Evolutionary conservation across 305 asterid genomes (phyloP).

Genomic region (Plantago coronopus): DNA sequence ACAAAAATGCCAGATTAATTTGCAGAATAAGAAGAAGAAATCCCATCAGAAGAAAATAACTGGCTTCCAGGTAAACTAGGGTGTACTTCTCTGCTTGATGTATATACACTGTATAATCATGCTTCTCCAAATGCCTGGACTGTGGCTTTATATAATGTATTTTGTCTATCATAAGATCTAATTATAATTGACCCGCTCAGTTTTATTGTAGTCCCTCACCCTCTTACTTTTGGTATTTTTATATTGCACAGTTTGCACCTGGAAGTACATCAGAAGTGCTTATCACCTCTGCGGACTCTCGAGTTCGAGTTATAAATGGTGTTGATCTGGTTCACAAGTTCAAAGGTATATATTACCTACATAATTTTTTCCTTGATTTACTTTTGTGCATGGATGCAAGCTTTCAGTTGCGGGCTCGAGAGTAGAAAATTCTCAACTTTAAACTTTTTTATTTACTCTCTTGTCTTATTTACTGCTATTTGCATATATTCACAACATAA

Average conservation of each 20-base stretch:
- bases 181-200: background rate
- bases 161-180: background rate
- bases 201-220: constrained; percentile 1
- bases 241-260: constrained; percentile 73
- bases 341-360: constrained; percentile 56
- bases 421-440: no score
- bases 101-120: background rate
- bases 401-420: background rate
- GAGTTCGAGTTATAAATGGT: constrained; percentile 84
- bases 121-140: background rate
- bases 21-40: constrained; percentile 88
- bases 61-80: constrained; percentile 78
- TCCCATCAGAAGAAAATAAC: constrained; percentile 92
- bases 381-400: background rate
- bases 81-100: background rate
- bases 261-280: constrained; percentile 95
- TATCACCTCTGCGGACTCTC: constrained; percentile 91
- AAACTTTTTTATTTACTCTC: no score
- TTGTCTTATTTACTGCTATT: background rate
- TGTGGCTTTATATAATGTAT: no score
- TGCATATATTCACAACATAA: background rate
- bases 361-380: background rate
- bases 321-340: constrained; percentile 84
- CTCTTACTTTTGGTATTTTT: constrained; percentile 24
- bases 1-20: constrained; percentile 61